These are phyloP conservation scores for Globisporangium okanoganense DNA, from an alignment of 352 stramenopile species.

Conservation along the genomic window DNA sequence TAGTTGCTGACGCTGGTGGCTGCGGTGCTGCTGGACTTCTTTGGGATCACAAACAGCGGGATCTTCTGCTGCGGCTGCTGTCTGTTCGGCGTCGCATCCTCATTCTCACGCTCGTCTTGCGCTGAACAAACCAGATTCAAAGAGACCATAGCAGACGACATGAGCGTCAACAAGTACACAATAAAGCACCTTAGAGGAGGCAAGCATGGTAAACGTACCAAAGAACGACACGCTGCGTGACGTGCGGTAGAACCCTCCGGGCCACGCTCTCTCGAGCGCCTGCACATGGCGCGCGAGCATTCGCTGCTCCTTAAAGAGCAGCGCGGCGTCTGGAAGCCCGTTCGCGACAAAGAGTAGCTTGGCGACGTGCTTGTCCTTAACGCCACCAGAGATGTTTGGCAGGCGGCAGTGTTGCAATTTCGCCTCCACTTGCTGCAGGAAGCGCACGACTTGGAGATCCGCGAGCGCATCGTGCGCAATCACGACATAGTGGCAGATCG, in stretches of 20 bases:
- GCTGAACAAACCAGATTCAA: conserved; percentile 20
- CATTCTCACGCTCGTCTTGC: conserved; percentile 12
- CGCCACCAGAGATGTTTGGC: conserved; percentile 49
- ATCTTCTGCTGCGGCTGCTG: conserved; percentile 7
- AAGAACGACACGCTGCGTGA: conserved; percentile 1
- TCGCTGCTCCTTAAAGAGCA: conserved; percentile 30
- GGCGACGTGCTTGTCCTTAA: conserved; percentile 47
- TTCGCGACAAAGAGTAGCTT: conserved; percentile 64
- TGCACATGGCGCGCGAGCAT: conserved; percentile 30
- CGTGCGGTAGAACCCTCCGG: conserved; percentile 18
- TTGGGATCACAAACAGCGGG: conserved; percentile 12
- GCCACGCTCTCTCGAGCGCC: conserved; percentile 33
- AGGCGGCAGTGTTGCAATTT: conserved; percentile 56
- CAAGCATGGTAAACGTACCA: conserved; percentile 1
- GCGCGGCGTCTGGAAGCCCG: conserved; percentile 25
- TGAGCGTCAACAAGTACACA: not conserved
- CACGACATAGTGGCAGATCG: conserved; percentile 77
- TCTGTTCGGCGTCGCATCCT: conserved; percentile 12
- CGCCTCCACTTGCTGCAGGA: conserved; percentile 47
- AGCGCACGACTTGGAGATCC: conserved; percentile 31
- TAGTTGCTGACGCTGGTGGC: conserved; percentile 14
- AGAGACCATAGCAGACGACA: not conserved
- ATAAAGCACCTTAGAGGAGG: too few relatives aligned
- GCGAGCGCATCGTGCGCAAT: conserved; percentile 51
- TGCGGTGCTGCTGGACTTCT: not conserved